Conservation (phyloP, 805 yeast species). For the Lachancea sp. region DNA sequence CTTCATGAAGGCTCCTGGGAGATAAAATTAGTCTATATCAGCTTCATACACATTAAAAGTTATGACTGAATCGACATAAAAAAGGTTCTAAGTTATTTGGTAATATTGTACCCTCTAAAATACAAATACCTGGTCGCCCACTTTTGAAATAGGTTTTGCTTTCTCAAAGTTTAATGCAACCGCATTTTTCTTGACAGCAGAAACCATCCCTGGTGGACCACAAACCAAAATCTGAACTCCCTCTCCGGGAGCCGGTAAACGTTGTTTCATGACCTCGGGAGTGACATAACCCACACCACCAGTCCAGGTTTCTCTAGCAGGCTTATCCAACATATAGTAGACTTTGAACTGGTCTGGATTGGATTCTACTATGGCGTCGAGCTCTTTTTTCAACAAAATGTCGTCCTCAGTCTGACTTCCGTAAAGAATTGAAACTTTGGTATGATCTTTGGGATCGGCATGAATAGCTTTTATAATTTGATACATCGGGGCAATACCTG, state of each 20-base stretch:
- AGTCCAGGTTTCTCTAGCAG: slow-evolving; percentile 58
- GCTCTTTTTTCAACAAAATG: slow-evolving; percentile 71
- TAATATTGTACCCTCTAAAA: slow-evolving; percentile 39
- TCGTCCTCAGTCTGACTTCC: slow-evolving; percentile 79
- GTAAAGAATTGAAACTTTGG: slow-evolving; percentile 67
- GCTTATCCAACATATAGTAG: slow-evolving; percentile 67
- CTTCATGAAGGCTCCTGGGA: too few relatives aligned
- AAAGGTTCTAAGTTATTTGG: neutral
- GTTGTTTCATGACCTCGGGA: slow-evolving; percentile 57
- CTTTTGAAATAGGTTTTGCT: slow-evolving; percentile 82
- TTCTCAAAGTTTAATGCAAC: slow-evolving; percentile 67
- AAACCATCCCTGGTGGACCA: slow-evolving; percentile 92
- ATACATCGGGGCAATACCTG: slow-evolving; percentile 95
- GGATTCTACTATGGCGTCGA: slow-evolving; percentile 54
- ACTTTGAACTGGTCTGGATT: slow-evolving; percentile 58
- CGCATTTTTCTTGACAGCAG: slow-evolving; percentile 77
- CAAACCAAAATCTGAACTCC: slow-evolving; percentile 64
- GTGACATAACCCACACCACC: slow-evolving; percentile 80
- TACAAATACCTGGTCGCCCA: slow-evolving; percentile 85
- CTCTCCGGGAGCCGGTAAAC: slow-evolving; percentile 55
- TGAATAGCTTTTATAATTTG: slow-evolving; percentile 82
- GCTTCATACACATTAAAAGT: too few relatives aligned
- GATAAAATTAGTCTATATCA: too few relatives aligned
- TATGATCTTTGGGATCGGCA: slow-evolving; percentile 68
- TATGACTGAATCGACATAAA: too few relatives aligned